Conservation (phyloP, 192 early-diverging fungal species). For the Backusella morwellensis region DNA sequence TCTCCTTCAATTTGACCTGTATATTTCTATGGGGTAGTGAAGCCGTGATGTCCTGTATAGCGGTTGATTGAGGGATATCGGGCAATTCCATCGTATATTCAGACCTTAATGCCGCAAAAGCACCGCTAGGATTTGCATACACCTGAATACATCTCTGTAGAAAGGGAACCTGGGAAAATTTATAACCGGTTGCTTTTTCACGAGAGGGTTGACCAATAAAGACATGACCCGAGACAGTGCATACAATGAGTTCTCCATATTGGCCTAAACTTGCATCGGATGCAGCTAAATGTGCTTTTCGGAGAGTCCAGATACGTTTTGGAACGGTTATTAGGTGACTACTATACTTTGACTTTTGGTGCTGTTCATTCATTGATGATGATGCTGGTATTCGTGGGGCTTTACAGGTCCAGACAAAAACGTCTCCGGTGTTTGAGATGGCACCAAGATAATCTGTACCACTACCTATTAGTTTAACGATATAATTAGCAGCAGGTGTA, state of each 20-base stretch:
- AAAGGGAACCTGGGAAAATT: conserved; percentile 52
- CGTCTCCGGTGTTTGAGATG: conserved; percentile 45
- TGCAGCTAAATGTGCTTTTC: conserved; percentile 46
- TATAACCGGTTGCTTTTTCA: conserved; percentile 40
- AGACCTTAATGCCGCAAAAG: conserved; percentile 60
- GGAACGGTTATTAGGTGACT: conserved; percentile 27
- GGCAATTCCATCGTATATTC: conserved; percentile 31
- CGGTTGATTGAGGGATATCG: background rate
- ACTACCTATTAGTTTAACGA: conserved; percentile 23
- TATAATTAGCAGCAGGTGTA: conserved; percentile 8
- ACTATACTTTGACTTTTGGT: background rate
- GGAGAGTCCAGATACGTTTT: conserved; percentile 55
- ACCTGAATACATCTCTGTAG: conserved; percentile 61
- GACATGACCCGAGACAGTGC: conserved; percentile 64
- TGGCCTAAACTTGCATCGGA: conserved; percentile 67
- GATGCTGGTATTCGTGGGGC: background rate
- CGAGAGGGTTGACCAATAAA: conserved; percentile 50
- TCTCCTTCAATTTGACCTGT: background rate
- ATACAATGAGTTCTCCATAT: conserved; percentile 62
- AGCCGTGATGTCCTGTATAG: background rate
- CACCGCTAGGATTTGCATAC: conserved; percentile 57
- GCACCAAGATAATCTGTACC: conserved; percentile 32
- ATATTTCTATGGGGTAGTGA: background rate
- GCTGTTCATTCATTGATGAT: background rate
- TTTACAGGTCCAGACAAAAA: conserved; percentile 54